Evolutionary conservation across 176 grass and related monocot genomes (phyloP), one percentile per base, ranked within the genome.

Genomic region (Cocos nucifera): DNA sequence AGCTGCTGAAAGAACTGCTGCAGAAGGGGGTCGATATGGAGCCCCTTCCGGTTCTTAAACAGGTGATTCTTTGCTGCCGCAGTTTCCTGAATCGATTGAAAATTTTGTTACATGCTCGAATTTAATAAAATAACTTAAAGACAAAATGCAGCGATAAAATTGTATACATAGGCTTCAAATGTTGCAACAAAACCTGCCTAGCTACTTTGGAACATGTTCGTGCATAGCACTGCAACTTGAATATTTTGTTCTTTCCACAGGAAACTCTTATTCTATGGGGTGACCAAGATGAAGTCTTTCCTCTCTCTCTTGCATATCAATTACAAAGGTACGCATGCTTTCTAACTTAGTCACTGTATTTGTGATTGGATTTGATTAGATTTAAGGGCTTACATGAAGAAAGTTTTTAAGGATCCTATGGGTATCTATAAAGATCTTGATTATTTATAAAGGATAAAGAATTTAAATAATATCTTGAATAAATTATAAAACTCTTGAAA

Each of bases 241-340:
- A 24, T 6, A 32, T 79, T 51, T 19, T 50, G 17, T 73, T 62
- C 22, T 44, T 18, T 56, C 51, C 5, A 12, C 62, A 97, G 87
- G 67, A 85, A 67, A 83, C 92, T 0, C 27, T 97, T 0, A 65
- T 97, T 50, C 62, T 97, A 26, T 97, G 92, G 92, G 92, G 87
- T 22, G 80, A 97, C 69, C 86, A 85, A 12, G 92, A 97, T 76
- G 56, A 35, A 62, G 78, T 97, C 59, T 97, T 97, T 49, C 87
- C 83, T 6, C 16, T 91, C 17, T 58, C 79, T 24, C 78, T 91
- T 21, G 83, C 64, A 48, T 63, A 85, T 69, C 77, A 83, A 15
- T 61, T 97, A 49, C 83, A 97, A 24, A 90, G 78, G 92, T 91
- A 77, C 28, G 60, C 19, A 21, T 18, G 49, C 16, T 55, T 71